A percentile compares a stretch with the other conserved stretches of the same genome.
These are phyloP conservation scores for Collariella sp. DNA, from an alignment of 495 filamentous ascomycete species.

Conservation along the genomic window DNA sequence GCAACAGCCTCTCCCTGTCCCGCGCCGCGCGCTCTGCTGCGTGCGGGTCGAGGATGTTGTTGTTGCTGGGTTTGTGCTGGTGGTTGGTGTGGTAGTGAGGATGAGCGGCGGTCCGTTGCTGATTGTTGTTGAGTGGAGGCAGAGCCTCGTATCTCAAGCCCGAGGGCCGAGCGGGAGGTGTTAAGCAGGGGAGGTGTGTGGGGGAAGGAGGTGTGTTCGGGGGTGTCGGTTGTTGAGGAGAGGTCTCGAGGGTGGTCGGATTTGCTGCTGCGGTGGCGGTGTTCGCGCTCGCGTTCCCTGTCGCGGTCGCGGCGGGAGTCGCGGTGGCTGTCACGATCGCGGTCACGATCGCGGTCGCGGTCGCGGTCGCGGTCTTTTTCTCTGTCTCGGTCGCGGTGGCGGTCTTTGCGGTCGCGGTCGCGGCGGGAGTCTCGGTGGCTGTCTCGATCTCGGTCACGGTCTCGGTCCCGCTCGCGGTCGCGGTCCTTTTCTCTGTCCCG, in stretches of 20 bases:
- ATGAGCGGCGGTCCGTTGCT: slow-evolving; percentile 28
- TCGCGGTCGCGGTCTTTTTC: slow-evolving; percentile 43
- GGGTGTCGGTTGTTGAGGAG: slow-evolving; percentile 32
- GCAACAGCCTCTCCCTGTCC: slow-evolving; percentile 65
- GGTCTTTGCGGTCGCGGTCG: slow-evolving; percentile 24
- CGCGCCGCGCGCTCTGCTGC: slow-evolving; percentile 68
- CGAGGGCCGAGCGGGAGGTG: slow-evolving; percentile 26
- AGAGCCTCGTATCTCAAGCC: slow-evolving; percentile 32
- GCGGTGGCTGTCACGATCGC: slow-evolving; percentile 41
- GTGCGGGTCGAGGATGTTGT: slow-evolving; percentile 55
- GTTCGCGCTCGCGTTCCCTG: slow-evolving; percentile 27
- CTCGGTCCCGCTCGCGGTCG: slow-evolving; percentile 14
- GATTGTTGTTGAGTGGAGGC: slow-evolving; percentile 18
- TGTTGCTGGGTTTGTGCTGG: neutral
- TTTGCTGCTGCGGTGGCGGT: slow-evolving; percentile 46
- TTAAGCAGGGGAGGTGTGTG: neutral
- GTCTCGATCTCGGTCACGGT: slow-evolving; percentile 41
- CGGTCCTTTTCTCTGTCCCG: slow-evolving; percentile 39
- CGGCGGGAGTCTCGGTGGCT: slow-evolving; percentile 31
- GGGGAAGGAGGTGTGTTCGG: neutral
- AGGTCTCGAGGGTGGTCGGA: slow-evolving; percentile 14
- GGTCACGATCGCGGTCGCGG: slow-evolving; percentile 1
- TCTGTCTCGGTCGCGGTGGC: slow-evolving; percentile 33
- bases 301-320: slow-evolving; percentile 42
- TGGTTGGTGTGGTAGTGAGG: slow-evolving; percentile 22